These are phyloP conservation scores for Paramecium octaurelia DNA, from an alignment of 73 alveolate genomes.

Conservation along the genomic window DNA sequence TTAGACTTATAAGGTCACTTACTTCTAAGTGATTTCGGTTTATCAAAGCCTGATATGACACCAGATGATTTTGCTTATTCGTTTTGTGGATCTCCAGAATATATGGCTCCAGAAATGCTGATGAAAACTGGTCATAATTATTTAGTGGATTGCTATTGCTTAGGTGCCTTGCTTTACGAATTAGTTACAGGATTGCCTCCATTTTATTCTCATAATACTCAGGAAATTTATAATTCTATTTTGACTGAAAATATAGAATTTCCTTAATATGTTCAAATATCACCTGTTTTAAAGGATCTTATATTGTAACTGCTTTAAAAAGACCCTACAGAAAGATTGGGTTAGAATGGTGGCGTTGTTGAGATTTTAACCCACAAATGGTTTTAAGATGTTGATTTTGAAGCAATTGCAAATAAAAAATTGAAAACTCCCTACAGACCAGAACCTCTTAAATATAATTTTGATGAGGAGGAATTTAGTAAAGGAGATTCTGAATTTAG, in stretches of 20 bases:
- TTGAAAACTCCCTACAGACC: constrained; percentile 56
- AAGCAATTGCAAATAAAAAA: constrained; percentile 28
- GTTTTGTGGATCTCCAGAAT: constrained; percentile 79
- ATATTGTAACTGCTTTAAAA: constrained; percentile 74
- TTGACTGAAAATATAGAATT: constrained; percentile 53
- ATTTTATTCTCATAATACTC: constrained; percentile 58
- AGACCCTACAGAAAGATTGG: constrained; percentile 87
- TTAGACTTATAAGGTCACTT: constrained; percentile 70
- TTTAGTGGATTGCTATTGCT: constrained; percentile 69
- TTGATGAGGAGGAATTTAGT: constrained; percentile 62
- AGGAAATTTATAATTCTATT: constrained; percentile 58
- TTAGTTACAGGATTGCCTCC: constrained; percentile 75
- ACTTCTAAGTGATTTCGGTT: constrained; percentile 69
- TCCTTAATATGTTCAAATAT: constrained; percentile 57
- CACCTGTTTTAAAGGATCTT: constrained; percentile 65
- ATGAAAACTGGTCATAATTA: constrained; percentile 68
- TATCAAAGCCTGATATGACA: constrained; percentile 65
- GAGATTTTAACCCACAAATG: constrained; percentile 61
- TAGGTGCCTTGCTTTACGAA: constrained; percentile 75
- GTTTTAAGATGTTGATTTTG: constrained; percentile 57
- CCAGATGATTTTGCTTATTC: constrained; percentile 61
- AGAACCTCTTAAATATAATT: constrained; percentile 49
- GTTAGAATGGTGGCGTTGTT: constrained; percentile 64
- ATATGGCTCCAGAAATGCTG: constrained; percentile 74
- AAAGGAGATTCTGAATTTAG: constrained; percentile 62